Conservation (phyloP, 2,329 filamentous ascomycete species). For the Cordyceps pruinosa region DNA sequence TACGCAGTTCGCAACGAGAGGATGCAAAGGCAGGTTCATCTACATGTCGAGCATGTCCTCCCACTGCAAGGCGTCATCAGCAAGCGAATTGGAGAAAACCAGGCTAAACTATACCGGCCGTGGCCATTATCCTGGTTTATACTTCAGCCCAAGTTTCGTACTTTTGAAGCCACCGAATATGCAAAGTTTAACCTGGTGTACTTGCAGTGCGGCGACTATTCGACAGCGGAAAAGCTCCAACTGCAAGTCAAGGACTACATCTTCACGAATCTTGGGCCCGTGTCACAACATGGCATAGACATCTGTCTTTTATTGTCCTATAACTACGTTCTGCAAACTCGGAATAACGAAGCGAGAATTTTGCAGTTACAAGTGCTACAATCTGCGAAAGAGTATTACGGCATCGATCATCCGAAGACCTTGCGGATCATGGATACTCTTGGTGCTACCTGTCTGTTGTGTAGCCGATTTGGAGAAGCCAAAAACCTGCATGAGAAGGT, state of each 20-base stretch:
- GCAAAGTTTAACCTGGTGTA: conserved; percentile 5
- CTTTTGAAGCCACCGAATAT: not conserved
- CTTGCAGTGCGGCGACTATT: not conserved
- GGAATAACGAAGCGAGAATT: not conserved
- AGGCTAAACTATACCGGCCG: not conserved
- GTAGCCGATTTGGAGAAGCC: not conserved
- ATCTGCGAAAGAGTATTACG: not conserved
- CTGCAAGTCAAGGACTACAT: conserved; percentile 1
- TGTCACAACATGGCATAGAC: not conserved
- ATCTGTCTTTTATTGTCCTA: not conserved
- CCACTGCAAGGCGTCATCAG: not conserved
- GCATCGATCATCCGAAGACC: not conserved
- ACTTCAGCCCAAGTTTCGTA: not conserved
- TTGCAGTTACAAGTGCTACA: not conserved
- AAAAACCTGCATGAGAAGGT: not conserved
- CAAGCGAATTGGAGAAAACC: not conserved
- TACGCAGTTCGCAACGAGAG: not conserved
- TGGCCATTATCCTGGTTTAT: not conserved
- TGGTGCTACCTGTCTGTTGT: conserved; percentile 1
- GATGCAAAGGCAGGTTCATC: not conserved
- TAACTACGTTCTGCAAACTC: conserved; percentile 3
- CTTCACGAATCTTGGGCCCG: not conserved
- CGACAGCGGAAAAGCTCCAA: not conserved
- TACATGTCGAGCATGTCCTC: conserved; percentile 4
- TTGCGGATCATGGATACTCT: conserved; percentile 5